Percentiles rank a stretch among this genome's conserved stretches.
phyloP scores from a whole-genome alignment of 1,284 basidiomycete species.

The Chalciporus sp. region DNA sequence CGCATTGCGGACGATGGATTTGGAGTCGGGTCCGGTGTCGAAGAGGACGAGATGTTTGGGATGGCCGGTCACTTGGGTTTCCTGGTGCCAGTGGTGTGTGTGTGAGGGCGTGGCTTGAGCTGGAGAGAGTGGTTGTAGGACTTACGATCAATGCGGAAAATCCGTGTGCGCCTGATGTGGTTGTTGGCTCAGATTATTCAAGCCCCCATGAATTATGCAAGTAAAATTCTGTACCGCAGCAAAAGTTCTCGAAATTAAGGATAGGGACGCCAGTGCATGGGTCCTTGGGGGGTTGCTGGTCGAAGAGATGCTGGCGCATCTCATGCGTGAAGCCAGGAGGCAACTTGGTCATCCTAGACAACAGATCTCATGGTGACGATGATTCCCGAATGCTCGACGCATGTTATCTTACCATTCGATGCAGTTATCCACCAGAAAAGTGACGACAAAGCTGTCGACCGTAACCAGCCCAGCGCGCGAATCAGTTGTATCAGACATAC shows the following conservation, averaged over 20 bases:
- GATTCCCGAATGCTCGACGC: not conserved
- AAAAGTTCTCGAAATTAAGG: slow-evolving; percentile 73
- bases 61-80: slow-evolving; percentile 52
- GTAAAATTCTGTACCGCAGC: slow-evolving; percentile 57
- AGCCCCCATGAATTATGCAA: not conserved
- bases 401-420: slow-evolving; percentile 66
- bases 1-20: slow-evolving; percentile 71
- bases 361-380: not conserved
- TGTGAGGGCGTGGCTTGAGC: too few relatives aligned
- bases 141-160: slow-evolving; percentile 77
- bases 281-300: slow-evolving; percentile 52
- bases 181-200: not conserved
- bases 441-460: slow-evolving; percentile 59
- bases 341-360: slow-evolving; percentile 69
- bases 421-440: slow-evolving; percentile 74
- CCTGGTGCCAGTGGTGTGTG: slow-evolving; percentile 37
- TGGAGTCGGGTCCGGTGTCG: slow-evolving; percentile 80
- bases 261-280: slow-evolving; percentile 62
- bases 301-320: slow-evolving; percentile 59
- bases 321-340: slow-evolving; percentile 81
- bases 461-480: slow-evolving; percentile 22
- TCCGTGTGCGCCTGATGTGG: slow-evolving; percentile 70
- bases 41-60: slow-evolving; percentile 61
- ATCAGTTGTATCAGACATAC: slow-evolving; percentile 13
- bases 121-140: not conserved